A percentile compares a stretch with the other conserved stretches of the same genome.
Evolutionary conservation across 306 rosid species (phyloP).

Genomic region (Canavalia ensiformis): DNA sequence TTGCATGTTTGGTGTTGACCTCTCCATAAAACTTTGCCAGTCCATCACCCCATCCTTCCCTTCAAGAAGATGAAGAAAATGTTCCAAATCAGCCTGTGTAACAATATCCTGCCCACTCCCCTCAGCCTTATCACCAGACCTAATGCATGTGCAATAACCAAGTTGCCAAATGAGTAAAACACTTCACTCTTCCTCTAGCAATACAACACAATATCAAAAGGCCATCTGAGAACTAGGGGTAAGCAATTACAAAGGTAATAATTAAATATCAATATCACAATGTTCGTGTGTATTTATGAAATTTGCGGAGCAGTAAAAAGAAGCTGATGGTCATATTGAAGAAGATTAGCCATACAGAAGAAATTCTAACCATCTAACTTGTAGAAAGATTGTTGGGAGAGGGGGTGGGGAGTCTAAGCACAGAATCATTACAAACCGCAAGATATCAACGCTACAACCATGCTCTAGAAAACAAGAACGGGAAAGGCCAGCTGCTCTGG

Average conservation of each 20-base stretch:
- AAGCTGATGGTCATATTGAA: constrained; percentile 12
- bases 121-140: constrained; percentile 54
- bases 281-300: constrained; percentile 6
- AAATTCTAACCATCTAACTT: neutral
- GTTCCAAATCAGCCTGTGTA: constrained; percentile 80
- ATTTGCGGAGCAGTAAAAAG: constrained; percentile 16
- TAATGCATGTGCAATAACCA: constrained; percentile 43
- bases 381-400: too few species aligned
- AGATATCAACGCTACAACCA: constrained; percentile 18
- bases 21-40: constrained; percentile 92
- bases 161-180: constrained; percentile 48
- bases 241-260: constrained; percentile 17
- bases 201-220: constrained; percentile 15
- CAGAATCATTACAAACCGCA: constrained; percentile 23
- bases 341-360: constrained; percentile 21
- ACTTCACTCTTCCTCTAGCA: constrained; percentile 20
- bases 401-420: neutral
- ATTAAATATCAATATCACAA: constrained; percentile 9
- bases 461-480: neutral
- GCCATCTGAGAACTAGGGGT: neutral
- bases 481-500: neutral
- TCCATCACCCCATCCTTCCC: constrained; percentile 81
- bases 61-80: constrained; percentile 77
- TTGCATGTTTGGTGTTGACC: constrained; percentile 76
- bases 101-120: constrained; percentile 67